Conservation (phyloP, 352 stramenopile genomes). For the Lagenidium sp. region DNA sequence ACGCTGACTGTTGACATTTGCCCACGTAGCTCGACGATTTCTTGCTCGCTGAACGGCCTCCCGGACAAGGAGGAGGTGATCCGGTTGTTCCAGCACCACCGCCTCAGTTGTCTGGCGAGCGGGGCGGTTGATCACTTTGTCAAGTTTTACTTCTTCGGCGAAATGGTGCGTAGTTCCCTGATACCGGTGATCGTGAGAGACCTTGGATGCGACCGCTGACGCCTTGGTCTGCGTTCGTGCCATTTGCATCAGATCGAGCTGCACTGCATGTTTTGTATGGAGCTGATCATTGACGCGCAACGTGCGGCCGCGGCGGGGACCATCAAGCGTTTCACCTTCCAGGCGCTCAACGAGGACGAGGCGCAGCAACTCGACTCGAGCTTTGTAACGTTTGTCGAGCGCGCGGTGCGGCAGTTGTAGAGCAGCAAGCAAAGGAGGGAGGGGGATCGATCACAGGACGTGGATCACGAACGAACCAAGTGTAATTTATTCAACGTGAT, state of each 20-base stretch:
- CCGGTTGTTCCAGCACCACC: slow-evolving; percentile 53
- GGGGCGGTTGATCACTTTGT: slow-evolving; percentile 55
- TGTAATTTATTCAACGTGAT: slow-evolving; percentile 37
- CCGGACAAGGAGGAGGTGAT: slow-evolving; percentile 76
- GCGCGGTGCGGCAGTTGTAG: slow-evolving; percentile 65
- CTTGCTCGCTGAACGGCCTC: too few species aligned
- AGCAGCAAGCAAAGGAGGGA: background rate
- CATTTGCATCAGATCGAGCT: slow-evolving; percentile 36
- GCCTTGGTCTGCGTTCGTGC: background rate
- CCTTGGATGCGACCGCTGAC: background rate
- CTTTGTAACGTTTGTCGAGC: slow-evolving; percentile 83
- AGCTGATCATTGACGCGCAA: slow-evolving; percentile 61
- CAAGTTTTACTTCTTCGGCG: slow-evolving; percentile 86
- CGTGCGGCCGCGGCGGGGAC: slow-evolving; percentile 44
- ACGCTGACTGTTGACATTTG: too few species aligned
- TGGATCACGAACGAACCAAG: slow-evolving; percentile 5
- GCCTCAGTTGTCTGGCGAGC: slow-evolving; percentile 71
- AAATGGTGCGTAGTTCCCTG: slow-evolving; percentile 80
- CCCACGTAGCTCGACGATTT: too few species aligned
- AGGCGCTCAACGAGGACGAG: slow-evolving; percentile 41
- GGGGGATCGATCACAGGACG: slow-evolving; percentile 2
- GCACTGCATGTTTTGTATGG: slow-evolving; percentile 75
- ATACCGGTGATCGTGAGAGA: too few species aligned
- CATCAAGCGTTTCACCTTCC: slow-evolving; percentile 64
- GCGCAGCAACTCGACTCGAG: slow-evolving; percentile 75